Base-by-base conservation (phyloP, 2,329 filamentous ascomycete species). In the Ampelomyces quisqualis region DNA sequence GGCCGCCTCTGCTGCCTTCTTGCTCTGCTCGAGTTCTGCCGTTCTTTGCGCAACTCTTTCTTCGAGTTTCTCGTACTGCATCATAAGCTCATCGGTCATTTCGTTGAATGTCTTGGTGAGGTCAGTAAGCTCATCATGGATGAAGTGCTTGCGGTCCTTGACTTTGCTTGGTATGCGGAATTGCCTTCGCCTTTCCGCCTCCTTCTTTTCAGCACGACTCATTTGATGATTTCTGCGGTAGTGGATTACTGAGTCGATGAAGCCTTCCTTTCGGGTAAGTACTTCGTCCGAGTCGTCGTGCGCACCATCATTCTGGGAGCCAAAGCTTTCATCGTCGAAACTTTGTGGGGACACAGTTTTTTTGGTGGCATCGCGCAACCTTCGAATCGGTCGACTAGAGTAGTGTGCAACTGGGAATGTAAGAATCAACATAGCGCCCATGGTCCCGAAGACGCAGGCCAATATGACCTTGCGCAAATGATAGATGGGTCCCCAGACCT, bases 161-260 rank as follows among this genome's bases (percentile, higher is more conserved):
- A 96, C 90, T 62, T 88, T 89, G 10, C 81, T 82, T 0, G 90
- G 90, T 27, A 96, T 94, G 50, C 88, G 88, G 68, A 95, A 95
- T 21, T 79, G 77, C 34, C 76, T 76, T 26, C 77, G 62, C 18
- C 65, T 59, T 41, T 63, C 63, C 14, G 62, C 69, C 21, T 72
- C 68, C 32, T 60, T 59, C 38, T 62, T 64, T 19, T 69, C 70
- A 34, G 66, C 58, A 28, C 57, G 55, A 34, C 47, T 65, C 4
- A 55, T 60, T 59, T 57, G 69, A 3, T 50, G 62, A 18, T 64
- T 63, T 10, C 55, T 54, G 10, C 62, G 51, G 36, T 58, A 67
- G 31, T 63, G 60, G 22, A 63, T 55, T n/a, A 76, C 61, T 14
- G 60, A 51, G 14, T 58, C 63, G 21, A 70, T 57, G 37, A 71